Base-by-base conservation (phyloP, 2,329 filamentous ascomycete species). In the Colletotrichum costaricense region DNA sequence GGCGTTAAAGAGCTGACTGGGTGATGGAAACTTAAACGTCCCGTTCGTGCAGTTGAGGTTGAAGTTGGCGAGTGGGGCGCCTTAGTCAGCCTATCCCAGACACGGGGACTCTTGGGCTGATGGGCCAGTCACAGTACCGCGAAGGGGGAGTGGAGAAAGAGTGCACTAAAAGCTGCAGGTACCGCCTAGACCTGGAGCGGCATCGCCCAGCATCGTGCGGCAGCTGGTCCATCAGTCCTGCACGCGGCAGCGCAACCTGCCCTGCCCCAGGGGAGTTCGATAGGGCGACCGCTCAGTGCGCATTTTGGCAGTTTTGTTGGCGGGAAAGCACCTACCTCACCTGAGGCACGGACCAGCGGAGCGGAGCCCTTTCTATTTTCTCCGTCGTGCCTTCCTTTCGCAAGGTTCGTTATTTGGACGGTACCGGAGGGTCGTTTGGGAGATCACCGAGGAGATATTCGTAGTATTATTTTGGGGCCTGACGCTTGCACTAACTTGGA, bases 241-340 rank as follows among this genome's bases (percentile, higher is more conserved):
- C 42, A 63, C 63, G 66, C 33, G 33, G 42, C 42, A 49, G 42
- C 42, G 42, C 42, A 49, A 49, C 42, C 42, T 22, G 42, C 19
- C 42, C 42, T 35, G 33, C 9, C 33, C 33, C 33, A 35, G 8
- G 19, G 19, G 24, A 63, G 63, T 33, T 38, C 63, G 57, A 57
- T 52, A 68, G 56, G 69, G 56, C 26, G 63, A 33, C 57, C 57
- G 33, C 63, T 72, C 64, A 72, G 69, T 69, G 69, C 58, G 58
- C 49, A 56, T 54, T 26, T 26, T 46, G 62, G 28, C 22, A 57
- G 26, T 28, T 69, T 65, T 67, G 42, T 52, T 33, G 33, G 30
- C 63, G 55, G 55, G 24, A 55, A 70, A 70, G 42, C 42, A 49
- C 42, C 42, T 49, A 49, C 42, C 19, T 49, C 30, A 49, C 42